Conservation (phyloP, 2,329 filamentous ascomycete species). For the Pseudocercospora vitis region DNA sequence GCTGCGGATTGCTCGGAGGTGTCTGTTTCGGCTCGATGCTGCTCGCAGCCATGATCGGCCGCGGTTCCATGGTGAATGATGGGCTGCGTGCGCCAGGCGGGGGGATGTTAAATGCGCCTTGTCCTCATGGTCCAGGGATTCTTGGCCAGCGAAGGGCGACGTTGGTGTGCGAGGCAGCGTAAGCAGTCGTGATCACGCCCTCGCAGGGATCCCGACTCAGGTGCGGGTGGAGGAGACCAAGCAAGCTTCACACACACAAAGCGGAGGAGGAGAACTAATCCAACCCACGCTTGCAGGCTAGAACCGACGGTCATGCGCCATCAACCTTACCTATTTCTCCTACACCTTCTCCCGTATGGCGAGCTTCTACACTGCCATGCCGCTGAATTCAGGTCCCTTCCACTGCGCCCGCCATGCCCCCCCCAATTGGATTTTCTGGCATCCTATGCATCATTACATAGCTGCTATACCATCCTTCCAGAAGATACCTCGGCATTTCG, state of each 20-base stretch:
- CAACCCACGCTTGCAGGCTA: neutral
- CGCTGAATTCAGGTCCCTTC: neutral
- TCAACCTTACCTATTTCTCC: neutral
- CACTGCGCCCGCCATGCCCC: neutral
- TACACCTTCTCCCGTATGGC: neutral
- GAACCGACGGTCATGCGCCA: neutral
- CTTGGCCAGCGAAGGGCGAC: neutral
- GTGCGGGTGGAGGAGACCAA: neutral
- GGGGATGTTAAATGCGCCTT: neutral
- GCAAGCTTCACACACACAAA: neutral
- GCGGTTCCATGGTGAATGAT: neutral
- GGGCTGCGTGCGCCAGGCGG: neutral
- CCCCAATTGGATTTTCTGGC: no score
- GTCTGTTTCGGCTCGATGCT: slow-evolving; percentile 8
- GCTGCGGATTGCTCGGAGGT: slow-evolving; percentile 7
- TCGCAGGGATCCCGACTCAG: neutral
- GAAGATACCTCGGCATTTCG: neutral
- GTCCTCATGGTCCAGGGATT: neutral
- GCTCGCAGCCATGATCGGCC: slow-evolving; percentile 5
- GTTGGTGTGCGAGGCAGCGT: neutral
- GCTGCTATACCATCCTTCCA: neutral
- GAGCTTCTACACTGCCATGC: neutral
- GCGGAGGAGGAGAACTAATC: neutral
- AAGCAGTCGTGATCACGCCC: neutral
- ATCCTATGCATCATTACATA: no score